Base-by-base conservation (phyloP, 495 filamentous ascomycete genomes). In the Apiosordaria backusii region DNA sequence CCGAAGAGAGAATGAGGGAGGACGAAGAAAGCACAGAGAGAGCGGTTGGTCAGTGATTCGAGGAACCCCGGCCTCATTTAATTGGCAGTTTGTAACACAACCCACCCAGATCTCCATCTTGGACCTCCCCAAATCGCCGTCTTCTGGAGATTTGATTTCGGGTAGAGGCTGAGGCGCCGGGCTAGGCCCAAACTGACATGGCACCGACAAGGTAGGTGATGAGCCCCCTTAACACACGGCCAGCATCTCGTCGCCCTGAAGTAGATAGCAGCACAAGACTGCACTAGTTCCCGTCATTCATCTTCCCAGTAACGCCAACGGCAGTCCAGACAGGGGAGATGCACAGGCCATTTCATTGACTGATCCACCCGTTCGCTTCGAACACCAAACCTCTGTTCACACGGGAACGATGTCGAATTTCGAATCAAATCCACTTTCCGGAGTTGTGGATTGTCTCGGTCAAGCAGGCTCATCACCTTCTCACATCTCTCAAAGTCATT, bases 91-190 rank as follows among this genome's bases (percentile, higher is more conserved):
- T 24, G 55, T 55, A 60, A 52, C 50, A 45, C n/a, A 27, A 24
- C 50, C 60, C 62, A 19, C 16, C 16, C 15, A 61, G 27, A 40
- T 35, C 50, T 24, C 22, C 40, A 65, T 66, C 64, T 57, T 19
- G 55, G 25, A 21, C 25, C 24, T 23, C 19, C 15, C 63, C 59
- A 61, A 64, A 69, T 63, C 60, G 15, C 25, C 13, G 2, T 45
- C 9, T 61, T 63, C 62, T 65, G 64, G 66, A 63, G 67, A 68
- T 68, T 62, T 59, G 67, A 68, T 62, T 68, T 68, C 60, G 59
- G 67, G 67, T 59, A 59, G 23, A 2, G 2, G 67, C 58, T 21
- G 54, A 35, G 53, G 55, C 50, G 24, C 21, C 6, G 55, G 3
- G 53, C 67, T 60, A 68, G 35, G 4, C 63, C 26, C 59, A 55